Conservation (phyloP, 257 asterid species). For the Parsonsia alboflavescens region DNA sequence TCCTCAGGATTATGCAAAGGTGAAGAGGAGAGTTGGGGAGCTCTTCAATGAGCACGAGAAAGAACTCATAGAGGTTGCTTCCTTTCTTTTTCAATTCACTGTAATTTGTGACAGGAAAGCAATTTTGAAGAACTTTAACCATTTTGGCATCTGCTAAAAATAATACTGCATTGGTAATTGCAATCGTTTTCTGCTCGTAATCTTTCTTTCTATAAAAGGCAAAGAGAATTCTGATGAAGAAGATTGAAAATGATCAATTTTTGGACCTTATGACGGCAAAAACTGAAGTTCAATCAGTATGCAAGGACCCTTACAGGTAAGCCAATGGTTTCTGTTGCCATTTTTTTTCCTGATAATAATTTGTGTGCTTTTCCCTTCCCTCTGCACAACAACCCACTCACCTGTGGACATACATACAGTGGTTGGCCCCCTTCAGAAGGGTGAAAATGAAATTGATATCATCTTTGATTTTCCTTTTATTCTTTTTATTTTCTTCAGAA, state of each 20-base stretch:
- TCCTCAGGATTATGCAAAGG: constrained; percentile 68
- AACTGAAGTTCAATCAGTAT: constrained; percentile 69
- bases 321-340: neutral
- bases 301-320: constrained; percentile 91
- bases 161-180: neutral
- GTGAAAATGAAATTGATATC: neutral
- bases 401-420: too few species aligned
- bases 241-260: constrained; percentile 81
- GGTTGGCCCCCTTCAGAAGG: too few species aligned
- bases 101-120: neutral
- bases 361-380: neutral
- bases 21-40: constrained; percentile 68
- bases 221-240: constrained; percentile 60
- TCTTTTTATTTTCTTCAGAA: neutral
- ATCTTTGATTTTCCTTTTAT: neutral
- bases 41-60: constrained; percentile 77
- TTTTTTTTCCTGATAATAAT: neutral
- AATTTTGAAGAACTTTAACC: neutral
- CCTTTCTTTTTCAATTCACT: constrained; percentile 1
- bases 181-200: neutral
- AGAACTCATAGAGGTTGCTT: constrained; percentile 70
- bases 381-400: too few species aligned
- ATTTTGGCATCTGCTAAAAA: neutral
- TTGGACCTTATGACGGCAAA: constrained; percentile 71
- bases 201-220: constrained; percentile 47